Percentiles rank a stretch among this genome's conserved stretches.
Evolutionary conservation across 2,329 filamentous ascomycete species (phyloP).

Genomic region (Claviceps cyperi): DNA sequence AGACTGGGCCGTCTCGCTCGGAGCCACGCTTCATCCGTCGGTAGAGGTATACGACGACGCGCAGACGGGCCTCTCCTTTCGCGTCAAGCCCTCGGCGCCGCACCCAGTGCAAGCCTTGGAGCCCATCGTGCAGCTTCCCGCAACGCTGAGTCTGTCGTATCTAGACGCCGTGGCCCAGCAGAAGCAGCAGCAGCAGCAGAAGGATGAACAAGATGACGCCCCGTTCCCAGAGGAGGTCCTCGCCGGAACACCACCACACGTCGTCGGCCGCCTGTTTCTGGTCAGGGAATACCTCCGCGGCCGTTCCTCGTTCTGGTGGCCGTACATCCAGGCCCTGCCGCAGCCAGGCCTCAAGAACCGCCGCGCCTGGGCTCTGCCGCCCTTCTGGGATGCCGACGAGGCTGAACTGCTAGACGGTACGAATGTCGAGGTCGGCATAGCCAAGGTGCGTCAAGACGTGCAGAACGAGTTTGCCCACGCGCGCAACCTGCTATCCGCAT

Average conservation of each 20-base stretch:
- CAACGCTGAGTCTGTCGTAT: conserved; percentile 41
- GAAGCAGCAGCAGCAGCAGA: neutral
- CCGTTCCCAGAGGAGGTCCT: conserved; percentile 37
- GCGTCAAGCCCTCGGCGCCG: conserved; percentile 24
- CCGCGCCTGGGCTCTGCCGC: conserved; percentile 38
- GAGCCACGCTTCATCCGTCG: conserved; percentile 32
- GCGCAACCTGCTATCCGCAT: conserved; percentile 13
- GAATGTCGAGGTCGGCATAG: conserved; percentile 33
- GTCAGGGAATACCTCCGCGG: conserved; percentile 51
- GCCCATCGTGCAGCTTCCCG: conserved; percentile 36
- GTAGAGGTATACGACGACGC: conserved; percentile 39
- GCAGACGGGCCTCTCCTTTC: conserved; percentile 38
- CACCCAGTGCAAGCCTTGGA: conserved; percentile 21
- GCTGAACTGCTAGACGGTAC: conserved; percentile 40
- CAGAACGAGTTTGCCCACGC: conserved; percentile 32
- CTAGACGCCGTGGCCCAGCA: conserved; percentile 32
- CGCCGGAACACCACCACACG: conserved; percentile 35
- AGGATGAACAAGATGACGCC: neutral
- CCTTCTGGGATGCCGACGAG: conserved; percentile 50
- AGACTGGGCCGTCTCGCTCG: conserved; percentile 32
- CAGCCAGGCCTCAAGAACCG: conserved; percentile 34
- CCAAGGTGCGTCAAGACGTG: conserved; percentile 31
- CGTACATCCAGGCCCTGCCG: conserved; percentile 53
- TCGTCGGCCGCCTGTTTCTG: conserved; percentile 53
- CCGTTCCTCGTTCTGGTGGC: conserved; percentile 47